A percentile compares a stretch with the other conserved stretches of the same genome.
phyloP scores from a whole-genome alignment of 352 stramenopile genomes.

The Plasmopara halstedii region DNA sequence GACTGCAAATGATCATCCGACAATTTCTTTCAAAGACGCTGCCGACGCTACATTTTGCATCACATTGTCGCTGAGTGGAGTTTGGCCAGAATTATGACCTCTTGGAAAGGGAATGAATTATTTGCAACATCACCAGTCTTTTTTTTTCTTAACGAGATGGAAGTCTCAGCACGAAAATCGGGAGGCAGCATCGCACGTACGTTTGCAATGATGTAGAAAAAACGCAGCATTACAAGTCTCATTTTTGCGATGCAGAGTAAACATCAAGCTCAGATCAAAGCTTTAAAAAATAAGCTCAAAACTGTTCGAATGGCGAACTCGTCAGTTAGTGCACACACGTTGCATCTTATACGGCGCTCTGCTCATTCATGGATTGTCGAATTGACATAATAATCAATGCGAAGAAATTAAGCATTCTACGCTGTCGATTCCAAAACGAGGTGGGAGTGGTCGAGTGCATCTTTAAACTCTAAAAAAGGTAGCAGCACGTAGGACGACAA shows the following conservation, averaged over 20 bases:
- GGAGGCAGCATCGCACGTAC: too few species aligned
- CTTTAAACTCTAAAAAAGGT: background rate
- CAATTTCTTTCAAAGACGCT: too few species aligned
- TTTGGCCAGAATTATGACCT: too few species aligned
- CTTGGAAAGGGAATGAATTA: too few species aligned
- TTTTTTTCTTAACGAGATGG: too few species aligned
- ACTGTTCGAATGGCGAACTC: background rate
- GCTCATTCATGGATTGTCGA: slow-evolving; percentile 30
- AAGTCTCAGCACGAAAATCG: too few species aligned
- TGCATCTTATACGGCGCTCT: slow-evolving; percentile 39
- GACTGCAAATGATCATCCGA: too few species aligned
- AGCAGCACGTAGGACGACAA: background rate
- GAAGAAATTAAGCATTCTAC: slow-evolving; percentile 14
- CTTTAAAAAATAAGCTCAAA: slow-evolving; percentile 27
- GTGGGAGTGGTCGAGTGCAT: slow-evolving; percentile 11
- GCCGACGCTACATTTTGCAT: too few species aligned
- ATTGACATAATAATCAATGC: background rate
- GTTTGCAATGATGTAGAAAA: too few species aligned
- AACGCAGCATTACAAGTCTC: background rate
- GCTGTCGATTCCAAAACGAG: slow-evolving; percentile 20
- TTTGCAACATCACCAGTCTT: too few species aligned
- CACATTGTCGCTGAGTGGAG: too few species aligned
- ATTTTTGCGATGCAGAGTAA: slow-evolving; percentile 16
- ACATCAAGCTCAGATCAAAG: slow-evolving; percentile 33
- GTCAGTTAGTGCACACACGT: slow-evolving; percentile 5